Conservation (phyloP, 2,329 filamentous ascomycete species). For the Ophiostoma australiae region DNA sequence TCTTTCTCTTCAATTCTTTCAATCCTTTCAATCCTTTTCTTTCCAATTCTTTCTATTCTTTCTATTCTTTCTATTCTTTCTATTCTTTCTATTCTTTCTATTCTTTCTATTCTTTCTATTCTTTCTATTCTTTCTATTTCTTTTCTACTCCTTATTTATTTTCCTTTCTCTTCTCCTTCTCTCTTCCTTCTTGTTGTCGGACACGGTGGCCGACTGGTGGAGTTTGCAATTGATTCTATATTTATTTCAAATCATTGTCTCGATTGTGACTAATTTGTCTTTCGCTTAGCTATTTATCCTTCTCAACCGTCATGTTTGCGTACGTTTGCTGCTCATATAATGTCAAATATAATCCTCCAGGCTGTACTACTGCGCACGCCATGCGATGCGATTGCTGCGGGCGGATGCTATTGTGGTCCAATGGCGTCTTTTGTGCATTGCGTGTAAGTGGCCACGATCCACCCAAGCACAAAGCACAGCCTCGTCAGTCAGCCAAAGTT, state of each 20-base stretch:
- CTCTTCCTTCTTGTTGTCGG: not conserved
- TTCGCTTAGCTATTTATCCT: not conserved
- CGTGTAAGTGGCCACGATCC: not conserved
- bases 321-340: too few species aligned
- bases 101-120: constrained; percentile 13
- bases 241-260: not conserved
- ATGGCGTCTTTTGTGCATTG: not conserved
- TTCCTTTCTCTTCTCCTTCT: not conserved
- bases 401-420: not conserved
- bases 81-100: constrained; percentile 2
- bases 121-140: not conserved
- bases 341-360: too few species aligned
- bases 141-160: not conserved
- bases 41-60: not conserved
- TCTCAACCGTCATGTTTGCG: too few species aligned
- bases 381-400: not conserved
- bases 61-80: too few species aligned
- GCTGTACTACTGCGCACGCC: too few species aligned
- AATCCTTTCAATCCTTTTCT: constrained; percentile 15
- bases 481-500: not conserved
- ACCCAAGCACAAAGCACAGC: not conserved
- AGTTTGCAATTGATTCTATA: not conserved
- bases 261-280: not conserved
- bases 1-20: constrained; percentile 5
- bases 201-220: not conserved